Evolutionary conservation across 2,329 filamentous ascomycete species (phyloP).

Genomic region (Alternaria brassicae): DNA sequence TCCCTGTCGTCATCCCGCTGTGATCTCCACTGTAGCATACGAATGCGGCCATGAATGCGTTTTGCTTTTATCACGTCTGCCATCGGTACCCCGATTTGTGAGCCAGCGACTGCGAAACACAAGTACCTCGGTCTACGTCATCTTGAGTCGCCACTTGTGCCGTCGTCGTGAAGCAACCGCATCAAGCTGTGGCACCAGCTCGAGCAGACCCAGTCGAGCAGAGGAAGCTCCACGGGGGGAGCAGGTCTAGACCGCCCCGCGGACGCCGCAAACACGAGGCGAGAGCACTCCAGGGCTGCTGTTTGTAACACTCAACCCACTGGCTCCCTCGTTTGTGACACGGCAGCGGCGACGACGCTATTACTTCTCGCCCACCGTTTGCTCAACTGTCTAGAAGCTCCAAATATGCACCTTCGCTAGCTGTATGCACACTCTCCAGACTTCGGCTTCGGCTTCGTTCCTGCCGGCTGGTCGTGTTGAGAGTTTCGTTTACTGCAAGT

Average conservation of each 20-base stretch:
- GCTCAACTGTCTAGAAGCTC: not conserved
- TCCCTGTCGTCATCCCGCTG: constrained; percentile 34
- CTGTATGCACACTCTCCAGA: constrained; percentile 2
- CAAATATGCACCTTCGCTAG: not conserved
- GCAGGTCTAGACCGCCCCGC: constrained; percentile 4
- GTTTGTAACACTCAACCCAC: constrained; percentile 6
- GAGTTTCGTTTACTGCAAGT: not conserved
- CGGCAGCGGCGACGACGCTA: constrained; percentile 7
- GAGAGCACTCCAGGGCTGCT: not conserved
- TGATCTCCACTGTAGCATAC: constrained; percentile 18
- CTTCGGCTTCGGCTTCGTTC: constrained; percentile 2
- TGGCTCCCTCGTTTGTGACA: not conserved
- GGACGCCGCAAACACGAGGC: not conserved
- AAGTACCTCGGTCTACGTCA: constrained; percentile 23
- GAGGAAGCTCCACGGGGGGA: not conserved
- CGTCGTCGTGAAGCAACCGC: not conserved
- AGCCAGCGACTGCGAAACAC: constrained; percentile 2
- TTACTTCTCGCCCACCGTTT: not conserved
- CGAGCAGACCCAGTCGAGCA: not conserved
- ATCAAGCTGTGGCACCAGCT: not conserved
- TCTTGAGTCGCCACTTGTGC: constrained; percentile 18
- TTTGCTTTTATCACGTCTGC: not conserved
- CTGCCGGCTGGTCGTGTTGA: not conserved
- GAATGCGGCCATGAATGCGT: not conserved
- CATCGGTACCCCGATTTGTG: constrained; percentile 1